These are phyloP conservation scores for Mucor mucedo DNA, from an alignment of 371 early-diverging fungal species.

Conservation along the genomic window DNA sequence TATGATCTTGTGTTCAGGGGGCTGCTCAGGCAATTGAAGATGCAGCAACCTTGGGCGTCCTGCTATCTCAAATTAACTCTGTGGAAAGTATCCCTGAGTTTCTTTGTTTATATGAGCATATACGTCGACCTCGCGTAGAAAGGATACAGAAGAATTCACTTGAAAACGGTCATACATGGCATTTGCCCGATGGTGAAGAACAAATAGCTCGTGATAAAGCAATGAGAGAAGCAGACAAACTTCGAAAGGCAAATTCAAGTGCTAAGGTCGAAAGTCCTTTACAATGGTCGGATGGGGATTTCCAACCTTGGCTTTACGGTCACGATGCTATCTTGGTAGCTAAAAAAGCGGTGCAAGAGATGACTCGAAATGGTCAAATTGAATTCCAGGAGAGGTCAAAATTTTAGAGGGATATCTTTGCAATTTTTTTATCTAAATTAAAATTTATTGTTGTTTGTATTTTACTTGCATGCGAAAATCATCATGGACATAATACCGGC, in stretches of 20 bases:
- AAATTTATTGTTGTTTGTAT: no score
- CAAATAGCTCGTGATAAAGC: constrained; percentile 33
- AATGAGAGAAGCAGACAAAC: constrained; percentile 12
- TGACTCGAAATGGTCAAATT: not conserved
- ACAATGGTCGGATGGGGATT: constrained; percentile 37
- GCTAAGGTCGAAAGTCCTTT: constrained; percentile 25
- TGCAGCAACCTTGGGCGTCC: constrained; percentile 33
- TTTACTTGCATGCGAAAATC: no score
- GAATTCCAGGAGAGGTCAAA: not conserved
- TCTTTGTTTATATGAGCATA: constrained; percentile 28
- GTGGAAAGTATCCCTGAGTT: constrained; percentile 26
- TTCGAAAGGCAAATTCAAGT: not conserved
- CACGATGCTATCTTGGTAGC: constrained; percentile 35
- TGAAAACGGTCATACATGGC: constrained; percentile 37
- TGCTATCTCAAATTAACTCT: constrained; percentile 29
- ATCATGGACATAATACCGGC: no score
- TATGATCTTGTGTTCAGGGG: constrained; percentile 7
- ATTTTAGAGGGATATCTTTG: no score
- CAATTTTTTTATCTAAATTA: no score
- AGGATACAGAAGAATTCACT: constrained; percentile 34
- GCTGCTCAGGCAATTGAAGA: constrained; percentile 39
- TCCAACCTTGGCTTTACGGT: constrained; percentile 39
- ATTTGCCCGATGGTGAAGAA: constrained; percentile 35
- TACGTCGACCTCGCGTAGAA: constrained; percentile 34
- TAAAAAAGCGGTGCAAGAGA: constrained; percentile 19